A percentile compares a stretch with the other conserved stretches of the same genome.
These are phyloP conservation scores for Pseudogymnoascus sp. DNA, from an alignment of 2,329 filamentous ascomycete genomes.

Conservation along the genomic window DNA sequence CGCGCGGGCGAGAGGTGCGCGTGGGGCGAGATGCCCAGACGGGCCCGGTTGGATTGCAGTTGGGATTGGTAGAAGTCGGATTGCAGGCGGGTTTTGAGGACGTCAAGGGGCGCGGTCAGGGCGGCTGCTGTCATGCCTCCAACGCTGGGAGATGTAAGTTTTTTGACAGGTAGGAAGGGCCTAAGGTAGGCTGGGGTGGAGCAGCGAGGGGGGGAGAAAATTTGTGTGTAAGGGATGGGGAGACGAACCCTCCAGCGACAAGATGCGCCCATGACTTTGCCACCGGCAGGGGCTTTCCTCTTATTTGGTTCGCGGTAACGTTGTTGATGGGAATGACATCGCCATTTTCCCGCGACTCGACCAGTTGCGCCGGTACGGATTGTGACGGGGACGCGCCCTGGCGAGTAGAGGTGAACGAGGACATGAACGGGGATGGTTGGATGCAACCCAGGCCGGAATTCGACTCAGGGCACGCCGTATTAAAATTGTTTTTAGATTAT, in stretches of 20 bases:
- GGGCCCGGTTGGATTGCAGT: constrained; percentile 58
- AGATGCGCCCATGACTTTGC: constrained; percentile 87
- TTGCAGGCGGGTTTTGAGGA: constrained; percentile 86
- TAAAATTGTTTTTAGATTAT: neutral
- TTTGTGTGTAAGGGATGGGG: neutral
- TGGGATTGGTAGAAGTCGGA: constrained; percentile 91
- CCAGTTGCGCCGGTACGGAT: constrained; percentile 26
- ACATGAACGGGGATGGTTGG: neutral
- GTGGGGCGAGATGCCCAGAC: constrained; percentile 39
- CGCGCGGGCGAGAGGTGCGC: constrained; percentile 54
- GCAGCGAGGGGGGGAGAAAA: neutral
- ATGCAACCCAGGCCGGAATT: neutral
- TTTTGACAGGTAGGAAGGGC: neutral
- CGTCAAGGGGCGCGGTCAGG: constrained; percentile 90
- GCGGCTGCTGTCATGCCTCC: constrained; percentile 87
- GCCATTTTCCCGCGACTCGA: constrained; percentile 55
- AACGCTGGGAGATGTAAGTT: constrained; percentile 41
- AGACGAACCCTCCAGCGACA: constrained; percentile 73
- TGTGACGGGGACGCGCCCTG: neutral
- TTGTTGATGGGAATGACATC: constrained; percentile 39
- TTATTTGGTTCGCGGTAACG: constrained; percentile 28
- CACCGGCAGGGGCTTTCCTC: constrained; percentile 35
- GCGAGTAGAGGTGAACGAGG: neutral
- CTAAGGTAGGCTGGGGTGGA: neutral
- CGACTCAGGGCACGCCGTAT: neutral